phyloP scores from a whole-genome alignment of 2,329 filamentous ascomycete species.

The Calonectria leucothoes region DNA sequence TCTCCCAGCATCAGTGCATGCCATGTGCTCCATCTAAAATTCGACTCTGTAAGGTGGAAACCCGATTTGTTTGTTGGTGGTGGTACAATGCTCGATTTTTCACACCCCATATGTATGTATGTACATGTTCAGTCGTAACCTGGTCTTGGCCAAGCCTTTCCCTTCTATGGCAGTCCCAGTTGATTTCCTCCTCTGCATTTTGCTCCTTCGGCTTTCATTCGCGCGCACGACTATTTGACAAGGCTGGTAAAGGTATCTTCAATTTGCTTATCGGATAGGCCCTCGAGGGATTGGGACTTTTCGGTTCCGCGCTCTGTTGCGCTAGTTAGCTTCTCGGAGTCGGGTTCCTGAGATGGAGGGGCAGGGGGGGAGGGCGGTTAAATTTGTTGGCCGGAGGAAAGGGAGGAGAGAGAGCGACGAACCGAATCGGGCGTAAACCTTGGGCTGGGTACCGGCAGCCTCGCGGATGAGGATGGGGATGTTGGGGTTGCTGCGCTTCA shows the following conservation, averaged over 20 bases:
- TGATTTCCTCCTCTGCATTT: background rate
- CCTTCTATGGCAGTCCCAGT: constrained; percentile 10
- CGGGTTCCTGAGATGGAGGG: background rate
- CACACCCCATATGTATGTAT: constrained; percentile 42
- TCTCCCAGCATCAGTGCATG: too few species aligned
- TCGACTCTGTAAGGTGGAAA: background rate
- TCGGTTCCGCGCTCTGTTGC: constrained; percentile 65
- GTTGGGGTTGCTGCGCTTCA: constrained; percentile 99
- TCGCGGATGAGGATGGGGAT: constrained; percentile 96
- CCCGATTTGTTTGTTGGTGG: constrained; percentile 18
- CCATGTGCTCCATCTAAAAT: background rate
- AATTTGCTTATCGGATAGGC: constrained; percentile 70
- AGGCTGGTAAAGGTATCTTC: constrained; percentile 68
- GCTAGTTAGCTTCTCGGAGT: constrained; percentile 32
- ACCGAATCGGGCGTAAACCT: constrained; percentile 95
- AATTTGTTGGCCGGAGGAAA: background rate
- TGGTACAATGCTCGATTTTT: constrained; percentile 41
- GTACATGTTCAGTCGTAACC: constrained; percentile 38
- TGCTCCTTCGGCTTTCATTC: background rate
- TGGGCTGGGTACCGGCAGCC: constrained; percentile 84
- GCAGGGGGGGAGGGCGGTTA: background rate
- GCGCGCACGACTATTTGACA: constrained; percentile 45
- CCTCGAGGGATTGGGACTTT: constrained; percentile 68
- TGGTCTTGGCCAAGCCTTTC: background rate
- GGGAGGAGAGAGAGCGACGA: constrained; percentile 33